Base-by-base conservation (phyloP, 352 stramenopile species). In the Globisporangium spiculum region DNA sequence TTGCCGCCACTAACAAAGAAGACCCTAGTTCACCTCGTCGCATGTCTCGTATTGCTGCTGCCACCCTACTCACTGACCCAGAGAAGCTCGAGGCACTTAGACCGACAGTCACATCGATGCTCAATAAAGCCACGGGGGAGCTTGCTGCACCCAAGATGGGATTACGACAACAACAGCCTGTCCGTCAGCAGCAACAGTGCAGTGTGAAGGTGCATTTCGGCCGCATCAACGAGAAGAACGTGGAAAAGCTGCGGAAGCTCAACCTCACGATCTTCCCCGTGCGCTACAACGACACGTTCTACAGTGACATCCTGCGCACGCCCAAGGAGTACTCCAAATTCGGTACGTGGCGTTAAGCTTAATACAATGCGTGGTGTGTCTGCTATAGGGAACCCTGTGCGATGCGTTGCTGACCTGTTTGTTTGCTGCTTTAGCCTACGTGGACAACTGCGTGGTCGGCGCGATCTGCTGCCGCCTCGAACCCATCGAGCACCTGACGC, bases 261-360 rank as follows among this genome's bases (percentile, higher is more conserved):
- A 98, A 98, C 69, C 63, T 86, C 56, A 73, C 84, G 44, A 96
- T 96, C 70, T 98, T 98, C 76, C 94, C 94, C 22, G 89, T 99
- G 44, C 73, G 84, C 32, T 99, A 99, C 79, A 92, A 92, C 71
- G 80, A 98, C 38, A 81, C 75, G 14, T 99, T 98, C 76, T 99
- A 99, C 80, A 76, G 77, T 38, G 91, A 98, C 63, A 83, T 98
- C 36, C 71, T 96, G n/a, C 78, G 77, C 26, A 80, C 78, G 56
- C 75, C 79, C 16, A 65, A 69, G 5, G 82, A 89, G 1, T 84
- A 89, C 63, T 70, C 79, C 9, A 83, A 80, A 18, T 71, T 85
- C 50, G 80, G 82, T 90, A 72, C 53, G 68, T 63, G 41, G 41
- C 14, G 2, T 14, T 50, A n/a, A n/a, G 41, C 4, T 30, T 16